phyloP scores from a whole-genome alignment of 352 stramenopile species.

The Globisporangium alternatum region DNA sequence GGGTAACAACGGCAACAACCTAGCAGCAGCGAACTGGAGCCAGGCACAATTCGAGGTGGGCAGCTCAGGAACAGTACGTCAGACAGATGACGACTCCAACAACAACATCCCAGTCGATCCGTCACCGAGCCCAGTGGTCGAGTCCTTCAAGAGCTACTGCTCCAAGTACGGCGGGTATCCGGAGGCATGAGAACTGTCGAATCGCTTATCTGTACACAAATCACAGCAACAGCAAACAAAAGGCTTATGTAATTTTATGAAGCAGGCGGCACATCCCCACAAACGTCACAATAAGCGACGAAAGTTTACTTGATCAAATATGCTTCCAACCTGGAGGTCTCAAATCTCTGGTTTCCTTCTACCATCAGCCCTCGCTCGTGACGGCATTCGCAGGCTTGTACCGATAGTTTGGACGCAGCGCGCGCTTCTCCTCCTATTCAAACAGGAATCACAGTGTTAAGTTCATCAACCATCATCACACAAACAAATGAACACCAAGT shows the following conservation, averaged over 20 bases:
- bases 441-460: neutral
- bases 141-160: slow-evolving; percentile 77
- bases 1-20: slow-evolving; percentile 16
- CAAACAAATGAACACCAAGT: neutral
- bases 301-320: slow-evolving; percentile 25
- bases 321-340: slow-evolving; percentile 4
- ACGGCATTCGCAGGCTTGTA: slow-evolving; percentile 46
- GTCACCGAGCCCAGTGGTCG: slow-evolving; percentile 26
- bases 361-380: slow-evolving; percentile 14
- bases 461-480: neutral
- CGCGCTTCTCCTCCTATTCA: slow-evolving; percentile 73
- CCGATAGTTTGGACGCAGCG: slow-evolving; percentile 70
- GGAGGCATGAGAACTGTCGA: slow-evolving; percentile 26
- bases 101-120: slow-evolving; percentile 25
- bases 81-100: slow-evolving; percentile 3
- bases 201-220: neutral
- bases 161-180: slow-evolving; percentile 86
- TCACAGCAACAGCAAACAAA: neutral
- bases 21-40: slow-evolving; percentile 33
- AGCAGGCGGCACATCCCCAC: neutral
- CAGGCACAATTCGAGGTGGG: slow-evolving; percentile 32
- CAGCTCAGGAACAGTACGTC: neutral
- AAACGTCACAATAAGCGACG: neutral
- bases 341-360: neutral
- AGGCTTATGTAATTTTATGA: slow-evolving; percentile 7